Base-by-base conservation (phyloP, 2,329 filamentous ascomycete species). In the Sporothrix pseudoabietina region DNA sequence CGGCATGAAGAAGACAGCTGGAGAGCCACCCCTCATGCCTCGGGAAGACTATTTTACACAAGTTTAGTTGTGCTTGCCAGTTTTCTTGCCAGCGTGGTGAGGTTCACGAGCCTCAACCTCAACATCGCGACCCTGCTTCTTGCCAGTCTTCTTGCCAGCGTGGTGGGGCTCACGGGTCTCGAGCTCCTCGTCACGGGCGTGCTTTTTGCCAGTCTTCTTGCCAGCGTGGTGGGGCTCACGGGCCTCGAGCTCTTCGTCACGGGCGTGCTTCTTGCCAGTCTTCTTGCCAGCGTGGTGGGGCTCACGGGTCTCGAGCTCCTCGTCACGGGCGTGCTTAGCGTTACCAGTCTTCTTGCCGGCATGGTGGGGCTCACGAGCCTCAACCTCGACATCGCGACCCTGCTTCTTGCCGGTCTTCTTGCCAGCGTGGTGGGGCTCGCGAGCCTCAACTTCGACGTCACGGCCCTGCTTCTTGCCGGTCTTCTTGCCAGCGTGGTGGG, bases 261-360 rank as follows among this genome's bases (percentile, higher is more conserved):
- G 68, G 14, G n/a, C 66, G 1, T 41, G 39, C 72, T 75, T 74
- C 65, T 74, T 76, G 54, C 73, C 74, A n/a, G 73, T 55, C 63
- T 76, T 75, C 73, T 77, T 76, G 71, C 77, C 77, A 22, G 77
- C 75, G 69, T 78, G 78, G 52, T 78, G 77, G 12, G 76, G 75
- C 72, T 77, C 75, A 4, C 74, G 73, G 10, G 75, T 26, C n/a
- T 77, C 76, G 4, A 52, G 22, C 22, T 65, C 71, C 12, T 75
- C 12, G 9, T 65, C 69, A n/a, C 73, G 74, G 4, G 41, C 65
- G 4, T 71, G 66, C 55, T 65, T 72, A 8, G 26, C 26, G 26
- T 26, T 52, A n/a, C 75, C 75, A 54, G 69, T 74, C 74, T 75
- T 76, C 74, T 77, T 76, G 68, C 77, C 78, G n/a, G 77, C 76